Evolutionary conservation across 345 rosid genomes (phyloP), one percentile per base, ranked within the genome.

Genomic region (Gossypium australe): DNA sequence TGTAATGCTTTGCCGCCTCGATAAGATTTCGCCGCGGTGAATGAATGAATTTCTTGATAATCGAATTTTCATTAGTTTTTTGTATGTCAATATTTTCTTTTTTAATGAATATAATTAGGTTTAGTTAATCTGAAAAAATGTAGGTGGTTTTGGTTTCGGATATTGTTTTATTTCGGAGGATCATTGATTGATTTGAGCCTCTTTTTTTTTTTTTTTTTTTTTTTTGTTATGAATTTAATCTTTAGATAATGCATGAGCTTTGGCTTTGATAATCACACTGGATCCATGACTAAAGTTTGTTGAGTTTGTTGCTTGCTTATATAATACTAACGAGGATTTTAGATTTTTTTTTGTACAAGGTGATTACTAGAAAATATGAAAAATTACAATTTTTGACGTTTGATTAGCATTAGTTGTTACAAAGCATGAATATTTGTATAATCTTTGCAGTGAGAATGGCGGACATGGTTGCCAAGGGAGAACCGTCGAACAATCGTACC

Each of bases 381-480:
- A 51, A 66, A 66, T 66, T 34, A 4, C 22, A 14, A 68, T 68
- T 68, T 20, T 68, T 24, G 8, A 25, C 16, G n/a, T 48, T 68
- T 68, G 43, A 48, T 68, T 25, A 48, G 72, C 7, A 68, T 44
- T 45, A 20, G 70, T 24, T 68, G 43, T 68, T 48, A 7, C 49
- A 9, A 2, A 11, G 7, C 9, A 14, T 24, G 72, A 59, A 59
- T 59, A 17, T 49, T 68, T 6, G 38, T 49, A 7, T 47, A 43
- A 47, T 71, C n/a, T 67, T 55, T 79, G 83, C 82, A 77, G 87
- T 63, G 75, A 78, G 29, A 53, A 84, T 85, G 89, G 78, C 77
- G 7, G 83, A 84, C 16, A 60, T 77, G 76, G 71, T 82, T 47
- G 80, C 83, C 25, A 74, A 80, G 70, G 68, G 44, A 59, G 79